Evolutionary conservation across 2,329 filamentous ascomycete genomes (phyloP).

Genomic region (Hypoxylon sp.): DNA sequence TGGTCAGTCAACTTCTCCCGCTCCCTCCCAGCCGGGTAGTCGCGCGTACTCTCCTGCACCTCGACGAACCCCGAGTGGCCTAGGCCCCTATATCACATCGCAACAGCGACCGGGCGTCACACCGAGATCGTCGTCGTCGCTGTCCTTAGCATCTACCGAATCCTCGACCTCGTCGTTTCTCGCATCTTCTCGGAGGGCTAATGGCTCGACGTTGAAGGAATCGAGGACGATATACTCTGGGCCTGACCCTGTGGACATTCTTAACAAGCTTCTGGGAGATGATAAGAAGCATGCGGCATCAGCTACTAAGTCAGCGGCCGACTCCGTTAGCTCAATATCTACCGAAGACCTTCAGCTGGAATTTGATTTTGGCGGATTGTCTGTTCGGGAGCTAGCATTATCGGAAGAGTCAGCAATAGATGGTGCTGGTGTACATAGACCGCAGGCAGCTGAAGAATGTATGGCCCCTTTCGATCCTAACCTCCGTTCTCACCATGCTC

Average conservation of each 20-base stretch:
- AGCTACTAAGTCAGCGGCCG: conserved; percentile 21
- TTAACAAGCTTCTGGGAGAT: conserved; percentile 66
- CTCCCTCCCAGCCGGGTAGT: conserved; percentile 67
- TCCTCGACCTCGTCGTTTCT: conserved; percentile 82
- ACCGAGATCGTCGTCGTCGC: conserved; percentile 81
- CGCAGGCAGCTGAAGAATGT: conserved; percentile 82
- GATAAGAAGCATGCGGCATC: conserved; percentile 32
- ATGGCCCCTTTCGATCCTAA: conserved; percentile 57
- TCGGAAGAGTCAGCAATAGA: conserved; percentile 51
- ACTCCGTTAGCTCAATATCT: conserved; percentile 53
- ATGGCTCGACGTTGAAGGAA: conserved; percentile 78
- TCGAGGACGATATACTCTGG: conserved; percentile 67
- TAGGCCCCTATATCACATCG: conserved; percentile 77
- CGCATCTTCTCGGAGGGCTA: conserved; percentile 72
- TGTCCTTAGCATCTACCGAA: conserved; percentile 82
- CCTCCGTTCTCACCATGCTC: conserved; percentile 40
- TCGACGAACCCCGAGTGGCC: conserved; percentile 76
- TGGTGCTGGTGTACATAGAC: conserved; percentile 60
- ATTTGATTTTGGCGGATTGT: conserved; percentile 84
- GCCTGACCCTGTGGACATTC: conserved; percentile 78
- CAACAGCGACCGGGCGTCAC: conserved; percentile 75
- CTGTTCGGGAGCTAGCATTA: conserved; percentile 78
- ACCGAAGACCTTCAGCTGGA: conserved; percentile 73
- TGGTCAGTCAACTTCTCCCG: conserved; percentile 76
- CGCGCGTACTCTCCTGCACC: conserved; percentile 81